Conservation (phyloP, 345 rosid genomes). For the Eucalyptus rudis region DNA sequence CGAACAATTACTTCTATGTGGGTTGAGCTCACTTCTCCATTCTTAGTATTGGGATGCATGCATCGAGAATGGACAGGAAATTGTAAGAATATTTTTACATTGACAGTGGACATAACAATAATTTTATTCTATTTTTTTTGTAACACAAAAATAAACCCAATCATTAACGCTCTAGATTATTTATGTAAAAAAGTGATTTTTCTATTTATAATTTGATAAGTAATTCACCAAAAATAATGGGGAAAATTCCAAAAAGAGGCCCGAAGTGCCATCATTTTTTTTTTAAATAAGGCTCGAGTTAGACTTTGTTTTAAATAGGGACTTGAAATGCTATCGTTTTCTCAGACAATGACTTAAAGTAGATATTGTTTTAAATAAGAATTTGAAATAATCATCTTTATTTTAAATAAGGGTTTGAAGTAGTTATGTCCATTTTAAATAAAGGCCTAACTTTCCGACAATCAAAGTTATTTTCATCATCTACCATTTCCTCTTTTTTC, state of each 20-base stretch:
- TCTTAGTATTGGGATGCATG: neutral
- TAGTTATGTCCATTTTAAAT: fast-evolving
- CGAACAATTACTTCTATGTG: neutral
- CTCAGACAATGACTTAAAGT: fast-evolving
- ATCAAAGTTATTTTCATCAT: fast-evolving
- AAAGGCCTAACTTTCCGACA: fast-evolving
- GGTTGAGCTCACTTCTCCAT: neutral
- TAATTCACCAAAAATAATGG: neutral
- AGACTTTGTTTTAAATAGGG: no score
- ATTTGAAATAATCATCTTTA: fast-evolving
- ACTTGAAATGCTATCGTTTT: no score
- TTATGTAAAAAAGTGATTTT: neutral
- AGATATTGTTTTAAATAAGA: no score
- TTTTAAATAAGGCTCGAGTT: fast-evolving
- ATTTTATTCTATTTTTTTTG: neutral
- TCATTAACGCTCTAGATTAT: neutral
- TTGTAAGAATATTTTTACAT: neutral
- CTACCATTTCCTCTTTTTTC: no score
- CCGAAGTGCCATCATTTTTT: fast-evolving
- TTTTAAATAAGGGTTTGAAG: no score
- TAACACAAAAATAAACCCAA: neutral
- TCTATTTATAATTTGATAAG: neutral
- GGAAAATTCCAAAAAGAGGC: fast-evolving
- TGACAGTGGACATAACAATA: neutral
- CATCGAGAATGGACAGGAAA: neutral